These are phyloP conservation scores for Suhomyces sp. DNA, from an alignment of 805 yeast species.

Conservation along the genomic window DNA sequence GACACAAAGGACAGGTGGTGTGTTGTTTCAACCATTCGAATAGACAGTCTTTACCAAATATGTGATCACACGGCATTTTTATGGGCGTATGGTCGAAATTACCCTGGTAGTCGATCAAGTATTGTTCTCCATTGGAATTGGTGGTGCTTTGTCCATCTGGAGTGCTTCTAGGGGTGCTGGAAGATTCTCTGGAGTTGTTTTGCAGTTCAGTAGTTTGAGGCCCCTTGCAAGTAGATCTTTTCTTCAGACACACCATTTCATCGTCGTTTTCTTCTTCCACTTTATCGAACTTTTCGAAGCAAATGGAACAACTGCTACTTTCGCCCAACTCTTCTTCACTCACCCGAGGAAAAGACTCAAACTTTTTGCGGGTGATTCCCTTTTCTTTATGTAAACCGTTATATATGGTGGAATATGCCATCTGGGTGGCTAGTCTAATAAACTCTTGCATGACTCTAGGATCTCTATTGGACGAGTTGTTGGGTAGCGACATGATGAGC, in stretches of 20 bases:
- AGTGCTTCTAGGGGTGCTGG: background rate
- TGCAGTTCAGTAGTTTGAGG: conserved; percentile 1
- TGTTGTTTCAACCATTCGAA: conserved; percentile 77
- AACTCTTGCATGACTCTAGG: conserved; percentile 60
- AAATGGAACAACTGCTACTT: conserved; percentile 50
- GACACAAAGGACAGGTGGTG: conserved; percentile 83
- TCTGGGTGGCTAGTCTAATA: conserved; percentile 63
- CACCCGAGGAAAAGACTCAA: conserved; percentile 47
- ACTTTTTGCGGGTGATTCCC: conserved; percentile 53
- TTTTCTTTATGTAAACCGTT: conserved; percentile 46
- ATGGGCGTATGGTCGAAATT: conserved; percentile 57
- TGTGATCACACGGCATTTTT: conserved; percentile 79
- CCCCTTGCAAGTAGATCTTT: conserved; percentile 1
- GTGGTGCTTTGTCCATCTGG: background rate
- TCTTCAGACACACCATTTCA: conserved; percentile 5
- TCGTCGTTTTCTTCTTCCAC: conserved; percentile 1
- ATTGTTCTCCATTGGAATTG: conserved; percentile 1
- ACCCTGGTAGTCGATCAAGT: conserved; percentile 19
- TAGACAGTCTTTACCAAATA: conserved; percentile 84
- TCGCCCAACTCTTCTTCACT: conserved; percentile 25
- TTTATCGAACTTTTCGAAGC: conserved; percentile 34
- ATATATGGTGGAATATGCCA: conserved; percentile 63
- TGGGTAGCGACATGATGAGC: conserved; percentile 63
- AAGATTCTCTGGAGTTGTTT: background rate
- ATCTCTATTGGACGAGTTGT: conserved; percentile 55